Percentiles rank a stretch among this genome's conserved stretches.
Evolutionary conservation across 805 yeast species (phyloP).

Genomic region (Sugiyamaella mastotermitis): DNA sequence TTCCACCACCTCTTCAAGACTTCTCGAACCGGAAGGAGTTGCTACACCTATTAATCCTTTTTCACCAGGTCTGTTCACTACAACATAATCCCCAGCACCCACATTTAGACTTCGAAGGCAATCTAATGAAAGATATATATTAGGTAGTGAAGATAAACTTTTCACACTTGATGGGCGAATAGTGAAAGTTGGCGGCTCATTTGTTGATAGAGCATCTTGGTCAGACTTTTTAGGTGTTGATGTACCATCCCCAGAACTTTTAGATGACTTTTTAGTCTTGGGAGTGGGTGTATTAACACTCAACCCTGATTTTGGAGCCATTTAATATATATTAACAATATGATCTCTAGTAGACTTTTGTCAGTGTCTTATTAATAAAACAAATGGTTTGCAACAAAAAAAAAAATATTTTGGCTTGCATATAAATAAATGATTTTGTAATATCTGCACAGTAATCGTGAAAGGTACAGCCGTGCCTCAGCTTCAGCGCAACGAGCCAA

Average conservation of each 20-base stretch:
- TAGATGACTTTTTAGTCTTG: slow-evolving; percentile 5
- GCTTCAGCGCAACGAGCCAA: too few relatives aligned
- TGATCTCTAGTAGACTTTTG: too few relatives aligned
- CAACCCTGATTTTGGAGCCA: slow-evolving; percentile 7
- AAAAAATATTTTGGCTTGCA: too few relatives aligned
- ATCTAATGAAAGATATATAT: slow-evolving; percentile 23
- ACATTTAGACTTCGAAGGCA: slow-evolving; percentile 21
- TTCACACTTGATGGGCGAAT: slow-evolving; percentile 22
- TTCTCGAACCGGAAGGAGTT: slow-evolving; percentile 20
- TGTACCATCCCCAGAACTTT: background rate
- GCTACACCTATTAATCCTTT: slow-evolving; percentile 21
- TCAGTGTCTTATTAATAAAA: too few relatives aligned
- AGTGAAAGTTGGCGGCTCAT: slow-evolving; percentile 15
- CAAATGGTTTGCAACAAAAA: too few relatives aligned
- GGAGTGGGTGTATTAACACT: slow-evolving; percentile 14
- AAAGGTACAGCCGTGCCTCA: too few relatives aligned
- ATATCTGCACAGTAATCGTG: too few relatives aligned
- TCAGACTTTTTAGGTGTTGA: slow-evolving; percentile 1
- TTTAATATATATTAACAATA: background rate
- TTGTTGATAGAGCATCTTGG: background rate
- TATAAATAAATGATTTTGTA: too few relatives aligned
- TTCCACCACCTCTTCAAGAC: slow-evolving; percentile 20
- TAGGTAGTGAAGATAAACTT: slow-evolving; percentile 12
- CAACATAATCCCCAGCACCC: slow-evolving; percentile 26
- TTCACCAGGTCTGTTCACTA: slow-evolving; percentile 13